Conservation (phyloP, 495 filamentous ascomycete species). For the Xylaria bambusicola region DNA sequence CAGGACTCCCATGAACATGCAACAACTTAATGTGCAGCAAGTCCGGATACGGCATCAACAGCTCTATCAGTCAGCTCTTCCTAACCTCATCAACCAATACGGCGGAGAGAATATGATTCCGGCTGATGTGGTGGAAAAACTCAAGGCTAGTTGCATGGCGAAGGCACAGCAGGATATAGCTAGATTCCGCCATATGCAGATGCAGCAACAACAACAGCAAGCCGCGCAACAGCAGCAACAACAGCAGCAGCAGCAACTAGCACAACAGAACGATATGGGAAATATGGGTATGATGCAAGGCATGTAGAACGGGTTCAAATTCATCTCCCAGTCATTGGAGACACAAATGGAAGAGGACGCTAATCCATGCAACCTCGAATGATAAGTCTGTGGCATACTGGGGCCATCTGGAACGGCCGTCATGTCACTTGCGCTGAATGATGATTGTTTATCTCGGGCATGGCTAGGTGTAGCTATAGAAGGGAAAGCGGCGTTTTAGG, state of each 20-base stretch:
- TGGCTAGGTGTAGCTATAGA: background rate
- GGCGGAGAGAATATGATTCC: conserved; percentile 37
- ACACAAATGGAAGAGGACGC: background rate
- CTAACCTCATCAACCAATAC: conserved; percentile 43
- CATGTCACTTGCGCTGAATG: background rate
- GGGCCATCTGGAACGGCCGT: background rate
- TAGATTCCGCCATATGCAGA: conserved; percentile 29
- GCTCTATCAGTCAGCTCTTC: conserved; percentile 51
- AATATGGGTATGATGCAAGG: conserved; percentile 44
- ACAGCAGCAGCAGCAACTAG: conserved; percentile 36
- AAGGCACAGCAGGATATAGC: conserved; percentile 28
- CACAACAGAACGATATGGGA: conserved; percentile 34
- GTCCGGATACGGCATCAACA: conserved; percentile 37
- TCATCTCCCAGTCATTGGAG: background rate
- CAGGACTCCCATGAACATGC: conserved; percentile 5
- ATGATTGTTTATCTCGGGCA: background rate
- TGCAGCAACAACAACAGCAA: conserved; percentile 43
- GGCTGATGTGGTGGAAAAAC: conserved; percentile 35
- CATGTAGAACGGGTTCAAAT: conserved; percentile 17
- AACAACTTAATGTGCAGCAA: conserved; percentile 34
- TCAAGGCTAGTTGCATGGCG: conserved; percentile 27
- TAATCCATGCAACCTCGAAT: background rate
- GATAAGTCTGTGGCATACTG: background rate
- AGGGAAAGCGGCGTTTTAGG: conserved; percentile 3
- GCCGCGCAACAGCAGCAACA: conserved; percentile 33